Percentiles rank a stretch among this genome's conserved stretches.
These are phyloP conservation scores for Didymella arachidicola DNA, from an alignment of 2,329 filamentous ascomycete genomes.

Conservation along the genomic window DNA sequence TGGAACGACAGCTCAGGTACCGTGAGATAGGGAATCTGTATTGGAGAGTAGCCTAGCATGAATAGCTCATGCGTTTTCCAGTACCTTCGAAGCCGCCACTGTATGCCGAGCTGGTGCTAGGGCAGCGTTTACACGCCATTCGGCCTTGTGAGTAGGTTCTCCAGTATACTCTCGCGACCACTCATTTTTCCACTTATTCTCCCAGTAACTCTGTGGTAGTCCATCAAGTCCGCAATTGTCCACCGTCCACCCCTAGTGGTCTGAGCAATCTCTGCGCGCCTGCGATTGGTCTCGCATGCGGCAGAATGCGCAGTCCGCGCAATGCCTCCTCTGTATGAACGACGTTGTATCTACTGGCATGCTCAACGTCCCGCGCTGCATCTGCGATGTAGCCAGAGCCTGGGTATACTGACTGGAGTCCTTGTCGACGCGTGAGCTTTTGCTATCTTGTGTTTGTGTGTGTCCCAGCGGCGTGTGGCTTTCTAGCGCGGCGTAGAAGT, in stretches of 20 bases:
- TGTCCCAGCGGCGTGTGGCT: neutral
- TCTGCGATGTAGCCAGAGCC: neutral
- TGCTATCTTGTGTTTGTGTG: neutral
- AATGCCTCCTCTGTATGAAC: slow-evolving; percentile 20
- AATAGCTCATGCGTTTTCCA: neutral
- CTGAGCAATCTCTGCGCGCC: neutral
- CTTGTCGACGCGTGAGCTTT: neutral
- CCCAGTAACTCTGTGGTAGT: neutral
- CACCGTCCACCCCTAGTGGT: neutral
- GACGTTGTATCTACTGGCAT: slow-evolving; percentile 12
- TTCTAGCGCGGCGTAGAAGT: neutral
- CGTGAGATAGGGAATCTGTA: neutral
- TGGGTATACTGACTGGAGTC: neutral
- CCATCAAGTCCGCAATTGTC: neutral
- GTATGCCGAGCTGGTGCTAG: too few relatives aligned
- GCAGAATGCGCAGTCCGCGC: slow-evolving; percentile 25
- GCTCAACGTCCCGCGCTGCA: neutral
- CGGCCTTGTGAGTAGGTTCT: too few relatives aligned
- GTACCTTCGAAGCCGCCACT: too few relatives aligned
- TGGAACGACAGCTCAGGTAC: neutral
- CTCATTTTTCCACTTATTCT: neutral
- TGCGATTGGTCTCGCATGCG: neutral
- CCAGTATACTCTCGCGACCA: neutral
- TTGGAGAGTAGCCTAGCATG: neutral
- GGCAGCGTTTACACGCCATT: too few relatives aligned